phyloP scores from a whole-genome alignment of 345 rosid species.

The Lenwebbia sp. region DNA sequence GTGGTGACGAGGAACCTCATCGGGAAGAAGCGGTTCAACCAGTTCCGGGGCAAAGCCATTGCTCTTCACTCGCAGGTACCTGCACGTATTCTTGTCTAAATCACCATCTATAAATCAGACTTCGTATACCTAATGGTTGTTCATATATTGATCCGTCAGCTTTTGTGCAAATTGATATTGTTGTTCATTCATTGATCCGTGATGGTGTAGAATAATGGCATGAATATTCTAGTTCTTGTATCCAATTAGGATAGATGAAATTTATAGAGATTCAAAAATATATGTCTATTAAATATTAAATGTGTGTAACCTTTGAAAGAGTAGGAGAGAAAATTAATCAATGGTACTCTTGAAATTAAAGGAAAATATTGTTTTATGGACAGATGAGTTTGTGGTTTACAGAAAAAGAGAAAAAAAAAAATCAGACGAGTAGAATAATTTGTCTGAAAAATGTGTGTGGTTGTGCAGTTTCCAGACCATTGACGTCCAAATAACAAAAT shows the following conservation, averaged over 20 bases:
- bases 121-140: background rate
- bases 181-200: no score
- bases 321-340: background rate
- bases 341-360: background rate
- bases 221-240: background rate
- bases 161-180: background rate
- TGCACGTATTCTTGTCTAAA: background rate
- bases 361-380: background rate
- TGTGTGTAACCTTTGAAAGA: background rate
- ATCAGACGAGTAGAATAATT: background rate
- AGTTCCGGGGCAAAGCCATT: slow-evolving; percentile 92
- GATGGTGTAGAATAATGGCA: no score
- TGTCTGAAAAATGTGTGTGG: background rate
- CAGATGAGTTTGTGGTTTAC: background rate
- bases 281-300: background rate
- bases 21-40: slow-evolving; percentile 89
- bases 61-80: slow-evolving; percentile 93
- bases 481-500: background rate
- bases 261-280: background rate
- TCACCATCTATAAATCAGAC: background rate
- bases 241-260: background rate
- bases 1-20: slow-evolving; percentile 57
- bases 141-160: background rate
- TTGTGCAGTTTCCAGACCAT: background rate
- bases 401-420: background rate